Percentiles rank a stretch among this genome's conserved stretches.
phyloP scores from a whole-genome alignment of 495 filamentous ascomycete genomes.

The Xylaria cubensis region DNA sequence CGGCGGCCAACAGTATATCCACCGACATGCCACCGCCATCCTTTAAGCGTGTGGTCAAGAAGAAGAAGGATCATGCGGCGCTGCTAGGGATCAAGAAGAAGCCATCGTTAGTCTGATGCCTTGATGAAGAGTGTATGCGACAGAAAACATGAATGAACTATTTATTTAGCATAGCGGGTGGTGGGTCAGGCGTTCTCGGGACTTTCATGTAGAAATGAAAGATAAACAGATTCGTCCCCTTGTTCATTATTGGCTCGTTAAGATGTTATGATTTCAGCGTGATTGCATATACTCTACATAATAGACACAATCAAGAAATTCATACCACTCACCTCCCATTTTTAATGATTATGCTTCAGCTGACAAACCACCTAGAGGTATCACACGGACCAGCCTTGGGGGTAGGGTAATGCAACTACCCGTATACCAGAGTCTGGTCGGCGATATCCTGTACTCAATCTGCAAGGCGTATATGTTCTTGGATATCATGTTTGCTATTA shows the following conservation, averaged over 20 bases:
- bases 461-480: too few species aligned
- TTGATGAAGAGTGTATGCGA: neutral
- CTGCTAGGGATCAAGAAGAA: constrained; percentile 93
- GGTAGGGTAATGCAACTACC: too few species aligned
- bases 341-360: neutral
- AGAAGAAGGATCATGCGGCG: constrained; percentile 78
- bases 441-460: too few species aligned
- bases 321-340: neutral
- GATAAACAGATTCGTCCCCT: neutral
- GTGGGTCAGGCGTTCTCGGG: constrained; percentile 13
- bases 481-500: too few species aligned
- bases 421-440: too few species aligned
- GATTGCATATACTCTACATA: neutral
- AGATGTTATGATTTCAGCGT: neutral
- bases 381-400: too few species aligned
- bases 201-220: neutral
- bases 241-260: neutral
- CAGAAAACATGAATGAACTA: neutral
- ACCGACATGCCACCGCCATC: constrained; percentile 62
- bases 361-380: neutral
- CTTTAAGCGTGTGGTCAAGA: constrained; percentile 80
- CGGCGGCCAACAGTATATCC: constrained; percentile 16
- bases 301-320: neutral
- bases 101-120: constrained; percentile 53
- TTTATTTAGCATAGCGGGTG: constrained; percentile 30